Percentiles rank a stretch among this genome's conserved stretches.
These are phyloP conservation scores for Nitzschia sp. DNA, from an alignment of 108 stramenopile genomes.

Conservation along the genomic window DNA sequence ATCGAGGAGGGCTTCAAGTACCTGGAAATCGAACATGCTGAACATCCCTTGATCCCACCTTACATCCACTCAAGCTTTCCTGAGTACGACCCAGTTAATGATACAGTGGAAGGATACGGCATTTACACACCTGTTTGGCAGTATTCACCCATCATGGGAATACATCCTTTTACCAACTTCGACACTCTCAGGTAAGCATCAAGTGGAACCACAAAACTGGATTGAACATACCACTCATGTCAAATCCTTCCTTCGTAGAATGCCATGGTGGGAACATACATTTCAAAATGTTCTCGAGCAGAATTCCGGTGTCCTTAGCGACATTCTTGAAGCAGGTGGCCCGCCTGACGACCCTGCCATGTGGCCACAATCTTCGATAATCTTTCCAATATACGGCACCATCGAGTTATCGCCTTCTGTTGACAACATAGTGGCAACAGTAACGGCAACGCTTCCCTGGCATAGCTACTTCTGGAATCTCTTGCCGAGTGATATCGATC, in stretches of 20 bases:
- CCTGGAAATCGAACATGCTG: neutral
- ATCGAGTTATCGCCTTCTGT: neutral
- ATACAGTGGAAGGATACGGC: neutral
- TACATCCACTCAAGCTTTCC: neutral
- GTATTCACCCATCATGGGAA: neutral
- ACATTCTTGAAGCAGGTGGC: too few species aligned
- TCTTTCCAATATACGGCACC: neutral
- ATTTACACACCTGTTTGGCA: slow-evolving; percentile 4
- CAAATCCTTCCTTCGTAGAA: too few species aligned
- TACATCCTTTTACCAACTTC: neutral
- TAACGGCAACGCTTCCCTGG: slow-evolving; percentile 19
- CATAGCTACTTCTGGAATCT: neutral
- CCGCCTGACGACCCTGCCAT: too few species aligned
- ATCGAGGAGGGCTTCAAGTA: neutral
- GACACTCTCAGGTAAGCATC: neutral
- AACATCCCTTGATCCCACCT: too few species aligned
- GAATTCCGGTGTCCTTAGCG: too few species aligned
- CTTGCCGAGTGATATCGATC: neutral
- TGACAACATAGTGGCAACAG: slow-evolving; percentile 1
- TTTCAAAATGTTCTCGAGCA: too few species aligned
- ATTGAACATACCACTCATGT: too few species aligned
- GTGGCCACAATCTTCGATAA: neutral
- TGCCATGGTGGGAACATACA: too few species aligned
- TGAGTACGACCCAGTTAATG: neutral
- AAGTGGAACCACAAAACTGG: too few species aligned